phyloP scores from a whole-genome alignment of 1,139 yeast genomes.

The Kazachstania sp. region DNA sequence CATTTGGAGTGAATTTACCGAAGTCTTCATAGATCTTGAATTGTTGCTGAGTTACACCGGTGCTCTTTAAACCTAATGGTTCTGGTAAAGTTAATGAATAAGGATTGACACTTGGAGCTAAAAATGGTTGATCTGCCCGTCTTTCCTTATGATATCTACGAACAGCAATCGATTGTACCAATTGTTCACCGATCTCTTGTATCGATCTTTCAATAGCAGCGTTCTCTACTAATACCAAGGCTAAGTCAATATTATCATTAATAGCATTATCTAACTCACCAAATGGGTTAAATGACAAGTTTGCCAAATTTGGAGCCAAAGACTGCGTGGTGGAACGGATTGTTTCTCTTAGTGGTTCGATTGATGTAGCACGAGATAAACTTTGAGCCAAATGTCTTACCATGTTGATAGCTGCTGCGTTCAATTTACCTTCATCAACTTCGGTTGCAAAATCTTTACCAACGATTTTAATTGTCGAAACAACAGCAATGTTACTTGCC shows the following conservation, averaged over 20 bases:
- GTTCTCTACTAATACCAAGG: constrained; percentile 73
- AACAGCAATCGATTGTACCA: constrained; percentile 56
- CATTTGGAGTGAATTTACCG: constrained; percentile 38
- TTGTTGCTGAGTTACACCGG: constrained; percentile 72
- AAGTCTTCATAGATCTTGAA: constrained; percentile 75
- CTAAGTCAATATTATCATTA: constrained; percentile 72
- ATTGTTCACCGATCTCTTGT: constrained; percentile 74
- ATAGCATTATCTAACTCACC: constrained; percentile 73
- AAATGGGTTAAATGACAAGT: constrained; percentile 42
- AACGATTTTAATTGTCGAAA: constrained; percentile 76
- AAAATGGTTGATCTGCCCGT: constrained; percentile 55
- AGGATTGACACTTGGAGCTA: constrained; percentile 54
- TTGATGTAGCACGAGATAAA: constrained; percentile 57
- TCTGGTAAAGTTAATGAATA: constrained; percentile 76
- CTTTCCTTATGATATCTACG: constrained; percentile 60
- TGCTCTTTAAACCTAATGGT: constrained; percentile 71
- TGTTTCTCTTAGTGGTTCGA: constrained; percentile 54
- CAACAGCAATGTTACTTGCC: constrained; percentile 82
- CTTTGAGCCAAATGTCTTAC: constrained; percentile 55
- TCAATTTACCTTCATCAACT: constrained; percentile 64
- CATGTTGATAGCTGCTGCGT: constrained; percentile 65
- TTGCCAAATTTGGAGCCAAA: constrained; percentile 31
- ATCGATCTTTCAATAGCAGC: constrained; percentile 82
- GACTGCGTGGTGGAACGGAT: constrained; percentile 39
- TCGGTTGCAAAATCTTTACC: constrained; percentile 90